phyloP scores from a whole-genome alignment of 495 filamentous ascomycete genomes.

The Penicillium canariense region DNA sequence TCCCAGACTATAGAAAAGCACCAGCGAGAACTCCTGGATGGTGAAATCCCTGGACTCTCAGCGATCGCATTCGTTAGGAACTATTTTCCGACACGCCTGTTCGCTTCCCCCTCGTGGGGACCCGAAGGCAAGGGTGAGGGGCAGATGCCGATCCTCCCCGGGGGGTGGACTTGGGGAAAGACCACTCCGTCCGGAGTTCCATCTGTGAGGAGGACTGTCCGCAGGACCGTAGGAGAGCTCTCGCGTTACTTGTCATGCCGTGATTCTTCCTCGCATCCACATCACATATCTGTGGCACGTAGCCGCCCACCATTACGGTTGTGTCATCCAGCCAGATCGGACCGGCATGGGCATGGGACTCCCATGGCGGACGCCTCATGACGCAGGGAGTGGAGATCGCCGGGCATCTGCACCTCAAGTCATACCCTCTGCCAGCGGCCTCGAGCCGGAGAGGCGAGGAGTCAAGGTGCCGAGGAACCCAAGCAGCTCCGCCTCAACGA shows the following conservation, averaged over 20 bases:
- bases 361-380: constrained; percentile 20
- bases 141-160: constrained; percentile 9
- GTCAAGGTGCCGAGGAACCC: not conserved
- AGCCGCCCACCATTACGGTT: constrained; percentile 6
- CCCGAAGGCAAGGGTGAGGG: constrained; percentile 5
- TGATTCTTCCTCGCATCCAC: constrained; percentile 2
- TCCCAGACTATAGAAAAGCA: constrained; percentile 1
- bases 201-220: not conserved
- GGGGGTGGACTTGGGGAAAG: not conserved
- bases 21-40: not conserved
- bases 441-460: too few species aligned
- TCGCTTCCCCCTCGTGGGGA: not conserved
- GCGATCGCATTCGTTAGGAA: constrained; percentile 9
- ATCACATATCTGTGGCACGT: constrained; percentile 8
- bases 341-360: constrained; percentile 9
- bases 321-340: constrained; percentile 16
- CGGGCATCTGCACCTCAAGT: not conserved
- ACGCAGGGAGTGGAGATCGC: constrained; percentile 26
- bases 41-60: not conserved
- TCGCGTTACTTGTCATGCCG: too few species aligned
- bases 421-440: not conserved
- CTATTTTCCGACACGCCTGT: constrained; percentile 10
- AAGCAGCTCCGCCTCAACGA: too few species aligned
- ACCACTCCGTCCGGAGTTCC: not conserved
- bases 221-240: too few species aligned